Percentiles rank a stretch among this genome's conserved stretches.
Conservation (phyloP, 768 basidiomycete species). For the Podaxis pistillaris region DNA sequence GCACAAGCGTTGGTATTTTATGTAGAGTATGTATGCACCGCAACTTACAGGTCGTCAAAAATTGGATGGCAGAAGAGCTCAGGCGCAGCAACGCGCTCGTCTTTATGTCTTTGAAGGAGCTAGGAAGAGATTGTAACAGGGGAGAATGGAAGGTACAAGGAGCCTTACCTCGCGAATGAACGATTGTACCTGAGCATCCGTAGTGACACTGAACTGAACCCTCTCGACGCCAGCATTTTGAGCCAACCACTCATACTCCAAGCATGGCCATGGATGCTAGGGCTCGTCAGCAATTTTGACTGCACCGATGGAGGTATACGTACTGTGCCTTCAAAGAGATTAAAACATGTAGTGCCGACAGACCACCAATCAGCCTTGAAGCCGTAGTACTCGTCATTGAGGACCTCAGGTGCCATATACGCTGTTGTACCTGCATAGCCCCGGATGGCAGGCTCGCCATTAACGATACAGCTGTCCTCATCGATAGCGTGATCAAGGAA, state of each 20-base stretch:
- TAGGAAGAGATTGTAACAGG: not conserved
- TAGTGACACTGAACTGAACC: not conserved
- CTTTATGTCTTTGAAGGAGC: conserved; percentile 2
- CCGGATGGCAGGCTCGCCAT: conserved; percentile 13
- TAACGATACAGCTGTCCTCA: not conserved
- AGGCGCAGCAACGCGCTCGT: not conserved
- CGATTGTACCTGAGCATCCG: not conserved
- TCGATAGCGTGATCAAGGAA: conserved; percentile 7
- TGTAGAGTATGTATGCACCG: too few relatives aligned
- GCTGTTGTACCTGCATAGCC: conserved; percentile 18
- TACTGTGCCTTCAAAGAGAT: conserved; percentile 18
- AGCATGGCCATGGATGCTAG: conserved; percentile 5
- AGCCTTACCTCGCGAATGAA: conserved; percentile 1
- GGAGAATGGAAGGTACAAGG: not conserved
- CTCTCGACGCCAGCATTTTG: conserved; percentile 1
- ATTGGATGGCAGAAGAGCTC: conserved; percentile 2
- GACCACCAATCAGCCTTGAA: conserved; percentile 21
- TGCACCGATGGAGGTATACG: not conserved
- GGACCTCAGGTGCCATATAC: conserved; percentile 20
- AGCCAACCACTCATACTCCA: not conserved
- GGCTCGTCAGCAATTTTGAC: not conserved
- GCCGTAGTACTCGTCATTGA: conserved; percentile 16
- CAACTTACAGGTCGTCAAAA: conserved; percentile 3
- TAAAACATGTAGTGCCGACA: conserved; percentile 16
- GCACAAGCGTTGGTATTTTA: not conserved